These are phyloP conservation scores for Naganishia liquefaciens DNA, from an alignment of 1,284 basidiomycete species.

Conservation along the genomic window DNA sequence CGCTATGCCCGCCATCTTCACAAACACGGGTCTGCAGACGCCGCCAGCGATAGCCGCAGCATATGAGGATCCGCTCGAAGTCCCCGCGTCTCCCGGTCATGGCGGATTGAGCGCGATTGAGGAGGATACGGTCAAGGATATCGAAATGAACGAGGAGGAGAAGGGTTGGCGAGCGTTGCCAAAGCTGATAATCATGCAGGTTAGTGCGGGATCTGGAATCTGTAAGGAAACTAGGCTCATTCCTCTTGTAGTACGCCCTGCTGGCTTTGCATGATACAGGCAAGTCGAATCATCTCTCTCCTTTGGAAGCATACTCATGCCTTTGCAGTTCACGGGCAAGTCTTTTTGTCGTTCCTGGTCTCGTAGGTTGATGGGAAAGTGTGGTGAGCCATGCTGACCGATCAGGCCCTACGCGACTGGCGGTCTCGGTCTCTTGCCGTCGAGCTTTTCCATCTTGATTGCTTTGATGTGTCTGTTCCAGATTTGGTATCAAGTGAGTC, in stretches of 20 bases:
- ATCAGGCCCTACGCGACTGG: slow-evolving; percentile 50
- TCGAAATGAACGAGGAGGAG: slow-evolving; percentile 38
- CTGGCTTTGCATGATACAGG: slow-evolving; percentile 52
- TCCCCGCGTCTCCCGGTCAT: neutral
- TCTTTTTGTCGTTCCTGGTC: slow-evolving; percentile 54
- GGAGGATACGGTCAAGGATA: slow-evolving; percentile 37
- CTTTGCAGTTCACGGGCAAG: slow-evolving; percentile 47
- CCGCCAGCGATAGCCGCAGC: slow-evolving; percentile 43
- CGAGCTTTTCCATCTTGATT: slow-evolving; percentile 53
- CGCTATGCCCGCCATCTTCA: slow-evolving; percentile 51
- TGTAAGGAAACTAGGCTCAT: slow-evolving; percentile 1
- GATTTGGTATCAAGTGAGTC: slow-evolving; percentile 46
- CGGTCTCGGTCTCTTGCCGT: slow-evolving; percentile 53
- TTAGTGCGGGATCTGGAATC: slow-evolving; percentile 30
- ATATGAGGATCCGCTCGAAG: slow-evolving; percentile 37
- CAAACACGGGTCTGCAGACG: slow-evolving; percentile 50
- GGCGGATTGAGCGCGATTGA: slow-evolving; percentile 48
- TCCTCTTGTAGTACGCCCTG: slow-evolving; percentile 49
- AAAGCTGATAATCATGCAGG: slow-evolving; percentile 50
- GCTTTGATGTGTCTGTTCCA: slow-evolving; percentile 55
- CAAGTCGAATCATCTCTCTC: neutral
- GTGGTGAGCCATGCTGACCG: neutral
- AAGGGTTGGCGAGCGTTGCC: slow-evolving; percentile 47
- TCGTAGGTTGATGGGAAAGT: slow-evolving; percentile 40
- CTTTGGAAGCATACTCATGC: neutral